Conservation (phyloP, 768 basidiomycete genomes). For the Chiua virens region DNA sequence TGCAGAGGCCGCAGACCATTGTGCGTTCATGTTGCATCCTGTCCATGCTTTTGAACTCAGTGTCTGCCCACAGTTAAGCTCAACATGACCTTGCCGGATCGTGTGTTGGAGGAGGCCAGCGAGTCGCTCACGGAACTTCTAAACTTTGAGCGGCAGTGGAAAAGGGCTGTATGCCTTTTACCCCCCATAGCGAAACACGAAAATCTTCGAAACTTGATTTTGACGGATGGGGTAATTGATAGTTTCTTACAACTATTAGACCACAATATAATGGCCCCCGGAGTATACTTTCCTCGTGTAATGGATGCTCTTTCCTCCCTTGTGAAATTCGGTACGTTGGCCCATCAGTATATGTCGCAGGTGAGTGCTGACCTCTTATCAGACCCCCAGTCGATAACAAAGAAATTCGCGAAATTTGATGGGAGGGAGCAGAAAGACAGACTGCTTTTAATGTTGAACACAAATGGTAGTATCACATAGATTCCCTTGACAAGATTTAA, state of each 20-base stretch:
- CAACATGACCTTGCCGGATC: background rate
- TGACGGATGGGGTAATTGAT: slow-evolving; percentile 5
- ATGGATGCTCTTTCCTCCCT: slow-evolving; percentile 18
- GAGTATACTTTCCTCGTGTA: slow-evolving; percentile 6
- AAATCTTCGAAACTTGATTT: slow-evolving; percentile 3
- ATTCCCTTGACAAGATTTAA: background rate
- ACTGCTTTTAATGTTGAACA: slow-evolving; percentile 9
- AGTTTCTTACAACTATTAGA: slow-evolving; percentile 10
- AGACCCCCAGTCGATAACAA: slow-evolving; percentile 4
- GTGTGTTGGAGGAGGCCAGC: slow-evolving; percentile 4
- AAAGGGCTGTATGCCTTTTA: slow-evolving; percentile 14
- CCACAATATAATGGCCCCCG: background rate
- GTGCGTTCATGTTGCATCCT: slow-evolving; percentile 1
- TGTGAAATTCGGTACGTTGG: slow-evolving; percentile 9
- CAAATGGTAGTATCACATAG: background rate
- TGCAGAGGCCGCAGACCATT: slow-evolving; percentile 7
- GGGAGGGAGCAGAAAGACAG: background rate
- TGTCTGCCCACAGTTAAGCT: background rate
- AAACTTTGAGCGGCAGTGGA: slow-evolving; percentile 8
- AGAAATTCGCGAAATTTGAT: background rate
- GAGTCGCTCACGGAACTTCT: background rate
- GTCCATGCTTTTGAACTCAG: background rate
- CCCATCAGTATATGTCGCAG: no score
- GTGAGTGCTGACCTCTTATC: background rate
- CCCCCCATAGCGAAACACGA: slow-evolving; percentile 14